Evolutionary conservation across 2,329 filamentous ascomycete genomes (phyloP).

Genomic region (Aureobasidium uvarum): DNA sequence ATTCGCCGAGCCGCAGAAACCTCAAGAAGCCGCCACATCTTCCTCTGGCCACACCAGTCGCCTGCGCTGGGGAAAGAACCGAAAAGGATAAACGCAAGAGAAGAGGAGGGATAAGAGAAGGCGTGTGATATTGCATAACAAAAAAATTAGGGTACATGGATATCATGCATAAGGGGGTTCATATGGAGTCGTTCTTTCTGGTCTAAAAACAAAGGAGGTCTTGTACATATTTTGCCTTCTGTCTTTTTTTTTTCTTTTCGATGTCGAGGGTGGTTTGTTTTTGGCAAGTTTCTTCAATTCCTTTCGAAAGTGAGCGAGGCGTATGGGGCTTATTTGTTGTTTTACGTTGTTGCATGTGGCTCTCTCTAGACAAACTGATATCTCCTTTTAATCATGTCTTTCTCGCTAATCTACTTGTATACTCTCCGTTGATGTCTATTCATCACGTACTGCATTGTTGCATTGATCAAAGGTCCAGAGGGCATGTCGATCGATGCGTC

Average conservation of each 20-base stretch:
- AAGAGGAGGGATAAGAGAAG: neutral
- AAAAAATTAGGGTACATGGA: neutral
- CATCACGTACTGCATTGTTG: neutral
- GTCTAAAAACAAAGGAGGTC: neutral
- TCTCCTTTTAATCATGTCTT: neutral
- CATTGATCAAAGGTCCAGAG: neutral
- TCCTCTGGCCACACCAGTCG: neutral
- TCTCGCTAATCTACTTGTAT: neutral
- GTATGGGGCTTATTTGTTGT: conserved; percentile 2
- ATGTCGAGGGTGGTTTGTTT: conserved; percentile 4
- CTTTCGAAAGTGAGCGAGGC: conserved; percentile 10
- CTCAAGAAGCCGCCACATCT: conserved; percentile 11
- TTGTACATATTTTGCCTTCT: conserved; percentile 16
- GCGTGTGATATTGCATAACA: neutral
- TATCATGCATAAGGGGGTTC: neutral
- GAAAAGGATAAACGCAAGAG: neutral
- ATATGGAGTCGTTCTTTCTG: conserved; percentile 7
- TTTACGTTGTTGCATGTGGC: neutral
- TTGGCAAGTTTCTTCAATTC: neutral
- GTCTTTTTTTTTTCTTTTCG: neutral
- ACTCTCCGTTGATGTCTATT: too few species aligned
- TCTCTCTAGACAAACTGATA: neutral
- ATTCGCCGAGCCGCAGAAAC: conserved; percentile 27
- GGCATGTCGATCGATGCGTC: too few species aligned
- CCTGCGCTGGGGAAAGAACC: conserved; percentile 23